Evolutionary conservation across 2,329 filamentous ascomycete species (phyloP), one percentile per base, ranked within the genome.

Genomic region (Zalaria sp.): DNA sequence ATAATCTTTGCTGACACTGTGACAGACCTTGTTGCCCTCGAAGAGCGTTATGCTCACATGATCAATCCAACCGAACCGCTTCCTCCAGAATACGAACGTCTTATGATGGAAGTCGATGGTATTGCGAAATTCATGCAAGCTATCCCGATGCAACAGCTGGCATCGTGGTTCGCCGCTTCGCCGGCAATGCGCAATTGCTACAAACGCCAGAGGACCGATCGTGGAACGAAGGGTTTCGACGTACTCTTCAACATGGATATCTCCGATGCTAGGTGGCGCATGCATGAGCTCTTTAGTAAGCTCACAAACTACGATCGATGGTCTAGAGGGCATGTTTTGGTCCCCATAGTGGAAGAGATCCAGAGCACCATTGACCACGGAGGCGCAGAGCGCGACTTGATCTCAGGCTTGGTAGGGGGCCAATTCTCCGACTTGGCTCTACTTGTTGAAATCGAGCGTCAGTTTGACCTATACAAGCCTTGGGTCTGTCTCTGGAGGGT

Each of bases 171-270:
- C n/a, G 37, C 46, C 11, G 54, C 62, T 1, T 72, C 68, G 1
- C 67, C 66, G 1, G 61, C 62, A 1, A 49, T 66, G 45, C 62
- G 66, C 2, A 49, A 44, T 10, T 37, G 41, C 27, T 40, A 39
- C 34, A 37, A 40, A 25, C 37, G 41, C 1, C 3, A n/a, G 3
- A 26, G 7, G 5, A 10, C 9, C 10, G 41, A 43, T 5, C n/a
- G 8, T 18, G 18, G 18, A 18, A 18, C 18, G 18, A 18, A 18
- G 18, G 18, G 18, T 2, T 18, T 18, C 18, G 18, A 18, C 2
- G 2, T 18, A 18, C 18, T 18, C 18, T 18, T 18, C 18, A 18
- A 18, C 18, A 18, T 18, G 18, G 18, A 18, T 18, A 18, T 18
- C 18, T 18, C 2, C 18, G 18, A 18, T 18, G 18, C 18, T 18